Conservation (phyloP, 345 rosid genomes). For the Melaleuca alternifolia region DNA sequence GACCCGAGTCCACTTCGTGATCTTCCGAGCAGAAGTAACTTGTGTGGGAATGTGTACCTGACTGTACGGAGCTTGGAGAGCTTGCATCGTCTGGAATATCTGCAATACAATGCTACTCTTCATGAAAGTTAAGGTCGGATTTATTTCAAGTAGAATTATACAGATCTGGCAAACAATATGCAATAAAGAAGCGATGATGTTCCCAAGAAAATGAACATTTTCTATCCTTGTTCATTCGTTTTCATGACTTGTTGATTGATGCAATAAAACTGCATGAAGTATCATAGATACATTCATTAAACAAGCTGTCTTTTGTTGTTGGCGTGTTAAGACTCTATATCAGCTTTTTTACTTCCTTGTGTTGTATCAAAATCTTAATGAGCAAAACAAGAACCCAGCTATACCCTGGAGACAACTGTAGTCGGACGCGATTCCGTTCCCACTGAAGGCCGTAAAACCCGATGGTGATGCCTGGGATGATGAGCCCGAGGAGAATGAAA, state of each 20-base stretch:
- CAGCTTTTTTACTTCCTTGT: background rate
- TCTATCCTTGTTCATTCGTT: background rate
- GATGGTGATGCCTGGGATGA: slow-evolving; percentile 48
- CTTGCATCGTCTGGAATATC: slow-evolving; percentile 21
- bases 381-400: background rate
- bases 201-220: background rate
- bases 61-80: slow-evolving; percentile 27
- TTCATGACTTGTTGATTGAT: background rate
- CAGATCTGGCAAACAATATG: background rate
- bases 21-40: slow-evolving; percentile 25
- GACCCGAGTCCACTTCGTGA: slow-evolving; percentile 13
- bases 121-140: background rate
- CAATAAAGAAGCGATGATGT: background rate
- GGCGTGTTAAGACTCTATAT: background rate
- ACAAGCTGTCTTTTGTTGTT: background rate
- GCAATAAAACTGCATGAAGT: background rate
- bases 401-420: slow-evolving; percentile 28
- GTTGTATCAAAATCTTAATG: background rate
- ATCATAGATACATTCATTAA: background rate
- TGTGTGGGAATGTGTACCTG: slow-evolving; percentile 21
- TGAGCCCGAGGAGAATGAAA: slow-evolving; percentile 26
- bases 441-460: background rate
- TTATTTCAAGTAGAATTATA: background rate
- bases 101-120: background rate
- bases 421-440: background rate